phyloP scores from a whole-genome alignment of 768 basidiomycete species.

The Lentinula boryana region DNA sequence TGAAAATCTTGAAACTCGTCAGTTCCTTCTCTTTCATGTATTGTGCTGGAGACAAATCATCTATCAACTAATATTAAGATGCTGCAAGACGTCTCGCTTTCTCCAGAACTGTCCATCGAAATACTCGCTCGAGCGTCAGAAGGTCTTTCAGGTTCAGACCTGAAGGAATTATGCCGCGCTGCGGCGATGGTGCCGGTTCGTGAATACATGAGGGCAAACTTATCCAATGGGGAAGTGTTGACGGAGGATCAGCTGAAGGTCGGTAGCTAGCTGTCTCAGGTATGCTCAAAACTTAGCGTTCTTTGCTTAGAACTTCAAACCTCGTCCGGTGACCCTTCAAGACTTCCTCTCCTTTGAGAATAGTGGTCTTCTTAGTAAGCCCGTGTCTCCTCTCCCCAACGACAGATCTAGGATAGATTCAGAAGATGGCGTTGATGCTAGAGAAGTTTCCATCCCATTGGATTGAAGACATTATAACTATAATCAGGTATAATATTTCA shows the following conservation, averaged over 20 bases:
- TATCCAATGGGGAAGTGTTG: slow-evolving; percentile 33
- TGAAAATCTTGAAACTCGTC: slow-evolving; percentile 80
- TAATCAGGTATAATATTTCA: too few species aligned
- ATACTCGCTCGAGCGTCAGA: slow-evolving; percentile 62
- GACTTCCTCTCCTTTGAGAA: slow-evolving; percentile 4
- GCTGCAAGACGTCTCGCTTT: slow-evolving; percentile 71
- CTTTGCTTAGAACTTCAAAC: background rate
- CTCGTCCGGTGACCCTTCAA: slow-evolving; percentile 2
- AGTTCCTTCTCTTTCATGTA: slow-evolving; percentile 12
- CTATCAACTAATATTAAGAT: slow-evolving; percentile 45
- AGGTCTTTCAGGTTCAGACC: slow-evolving; percentile 83
- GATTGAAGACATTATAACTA: background rate
- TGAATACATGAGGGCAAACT: slow-evolving; percentile 63
- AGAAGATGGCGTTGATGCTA: background rate
- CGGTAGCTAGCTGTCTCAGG: background rate
- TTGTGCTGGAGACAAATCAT: background rate
- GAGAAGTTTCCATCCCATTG: background rate
- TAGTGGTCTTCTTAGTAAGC: background rate
- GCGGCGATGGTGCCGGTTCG: slow-evolving; percentile 92
- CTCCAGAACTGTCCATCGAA: slow-evolving; percentile 53
- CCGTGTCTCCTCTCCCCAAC: background rate
- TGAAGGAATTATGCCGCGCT: slow-evolving; percentile 87
- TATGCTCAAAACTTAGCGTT: background rate
- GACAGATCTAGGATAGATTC: slow-evolving; percentile 4
- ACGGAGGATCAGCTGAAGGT: slow-evolving; percentile 29